Percentiles rank a stretch among this genome's conserved stretches.
These are phyloP conservation scores for Carallia brachiata DNA, from an alignment of 345 rosid genomes.

Conservation along the genomic window DNA sequence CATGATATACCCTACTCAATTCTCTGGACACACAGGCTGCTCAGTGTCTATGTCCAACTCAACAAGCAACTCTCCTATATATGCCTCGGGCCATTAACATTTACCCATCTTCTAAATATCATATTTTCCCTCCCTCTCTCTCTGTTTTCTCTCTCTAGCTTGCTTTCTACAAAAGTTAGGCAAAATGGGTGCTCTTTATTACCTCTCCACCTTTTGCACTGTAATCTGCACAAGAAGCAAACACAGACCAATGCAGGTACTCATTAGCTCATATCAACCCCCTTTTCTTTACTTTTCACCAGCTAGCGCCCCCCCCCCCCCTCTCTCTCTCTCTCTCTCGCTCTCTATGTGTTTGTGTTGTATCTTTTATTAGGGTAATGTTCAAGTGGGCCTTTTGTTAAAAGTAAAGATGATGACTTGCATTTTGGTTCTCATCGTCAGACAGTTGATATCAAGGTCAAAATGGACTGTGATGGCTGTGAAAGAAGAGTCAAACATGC, in stretches of 20 bases:
- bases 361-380: too few relatives aligned
- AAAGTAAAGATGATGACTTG: not conserved
- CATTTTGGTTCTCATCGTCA: conserved; percentile 24
- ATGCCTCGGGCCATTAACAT: too few relatives aligned
- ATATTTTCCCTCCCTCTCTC: conserved; percentile 1
- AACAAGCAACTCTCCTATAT: not conserved
- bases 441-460: conserved; percentile 96
- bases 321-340: too few relatives aligned
- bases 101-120: not conserved
- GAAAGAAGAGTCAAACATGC: conserved; percentile 82
- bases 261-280: not conserved
- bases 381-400: too few relatives aligned
- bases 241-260: conserved; percentile 88
- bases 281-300: not conserved
- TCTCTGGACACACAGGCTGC: not conserved
- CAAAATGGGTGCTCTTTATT: conserved; percentile 86
- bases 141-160: not conserved
- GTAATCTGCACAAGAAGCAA: conserved; percentile 65
- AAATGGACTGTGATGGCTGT: conserved; percentile 98
- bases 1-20: not conserved
- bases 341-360: too few relatives aligned
- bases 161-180: conserved; percentile 28
- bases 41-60: not conserved
- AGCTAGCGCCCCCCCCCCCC: too few relatives aligned
- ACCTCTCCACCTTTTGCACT: conserved; percentile 75